Base-by-base conservation (phyloP, 192 early-diverging fungal genomes). In the Coemansia sp. region DNA sequence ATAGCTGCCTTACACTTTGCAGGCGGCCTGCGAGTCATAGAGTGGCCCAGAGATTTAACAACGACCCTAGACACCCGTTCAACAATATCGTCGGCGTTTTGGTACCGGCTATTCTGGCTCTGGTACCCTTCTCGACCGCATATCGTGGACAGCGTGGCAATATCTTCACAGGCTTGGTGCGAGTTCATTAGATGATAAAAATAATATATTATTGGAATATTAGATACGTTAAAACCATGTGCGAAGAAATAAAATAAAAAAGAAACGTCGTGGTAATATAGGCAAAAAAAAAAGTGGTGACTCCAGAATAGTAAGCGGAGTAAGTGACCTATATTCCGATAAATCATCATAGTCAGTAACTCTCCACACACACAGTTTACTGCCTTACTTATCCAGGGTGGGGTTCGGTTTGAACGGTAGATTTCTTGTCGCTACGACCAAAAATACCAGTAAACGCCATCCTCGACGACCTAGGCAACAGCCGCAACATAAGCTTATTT, bases 381-480 rank as follows among this genome's bases (percentile, higher is more conserved):
- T 53, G 50, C 15, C 12, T 24, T 15, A 10, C 4, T 24, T 15
- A 53, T 53, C 22, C 22, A 53, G 24, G 50, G 50, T 53, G 50
- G 50, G 50, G 50, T 4, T 53, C 50, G 16, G 50, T 30, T 30
- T 60, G 66, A 59, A 38, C 27, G 29, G 30, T 47, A 55, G 68
- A 29, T 45, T 64, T 66, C 61, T 65, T 74, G 67, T 75, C 69
- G 60, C 69, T n/a, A 29, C 71, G 55, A 29, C 70, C 67, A 67
- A 81, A 81, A 8, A 81, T 66, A 41, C 72, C 68, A 32, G 64
- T 69, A 4, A 81, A 63, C 27, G 69, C 52, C 16, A 78, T 75
- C 1, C 71, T 67, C 53, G 80, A 74, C 11, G 73, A 44, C 47
- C 64, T 76, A 18, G 74, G 74, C 32, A 82, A 18, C 61, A 82